These are phyloP conservation scores for Aegle marmelos DNA, from an alignment of 345 rosid species.

Conservation along the genomic window DNA sequence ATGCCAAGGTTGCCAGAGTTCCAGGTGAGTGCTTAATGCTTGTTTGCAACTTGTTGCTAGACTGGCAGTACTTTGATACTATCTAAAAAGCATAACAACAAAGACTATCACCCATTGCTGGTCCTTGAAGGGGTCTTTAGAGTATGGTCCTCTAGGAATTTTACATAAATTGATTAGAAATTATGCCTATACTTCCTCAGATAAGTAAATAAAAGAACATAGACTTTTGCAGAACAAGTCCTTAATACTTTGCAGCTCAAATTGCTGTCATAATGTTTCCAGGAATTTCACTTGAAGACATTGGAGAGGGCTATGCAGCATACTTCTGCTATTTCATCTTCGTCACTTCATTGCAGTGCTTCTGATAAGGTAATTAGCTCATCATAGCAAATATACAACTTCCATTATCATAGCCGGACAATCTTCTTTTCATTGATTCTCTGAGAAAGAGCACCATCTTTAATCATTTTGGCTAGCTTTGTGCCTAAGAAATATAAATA, in stretches of 20 bases:
- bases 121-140: background rate
- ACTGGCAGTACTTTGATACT: background rate
- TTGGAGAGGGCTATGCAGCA: conserved; percentile 86
- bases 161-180: background rate
- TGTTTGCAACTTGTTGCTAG: background rate
- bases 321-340: conserved; percentile 42
- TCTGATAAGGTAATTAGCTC: conserved; percentile 48
- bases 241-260: conserved; percentile 12
- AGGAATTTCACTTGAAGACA: conserved; percentile 92
- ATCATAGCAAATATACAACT: background rate
- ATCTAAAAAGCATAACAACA: conserved; percentile 1
- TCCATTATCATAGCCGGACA: conserved; percentile 10
- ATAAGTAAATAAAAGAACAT: background rate
- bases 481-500: conserved; percentile 2
- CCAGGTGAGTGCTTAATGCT: conserved; percentile 50
- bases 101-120: background rate
- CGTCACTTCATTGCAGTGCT: conserved; percentile 33
- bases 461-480: background rate
- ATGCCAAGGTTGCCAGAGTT: conserved; percentile 81
- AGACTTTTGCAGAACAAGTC: background rate
- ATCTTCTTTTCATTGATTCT: background rate
- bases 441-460: background rate
- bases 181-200: background rate
- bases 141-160: background rate
- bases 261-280: conserved; percentile 22